A percentile compares a stretch with the other conserved stretches of the same genome.
Evolutionary conservation across 2,329 filamentous ascomycete species (phyloP).

Genomic region (Nemania sp.): DNA sequence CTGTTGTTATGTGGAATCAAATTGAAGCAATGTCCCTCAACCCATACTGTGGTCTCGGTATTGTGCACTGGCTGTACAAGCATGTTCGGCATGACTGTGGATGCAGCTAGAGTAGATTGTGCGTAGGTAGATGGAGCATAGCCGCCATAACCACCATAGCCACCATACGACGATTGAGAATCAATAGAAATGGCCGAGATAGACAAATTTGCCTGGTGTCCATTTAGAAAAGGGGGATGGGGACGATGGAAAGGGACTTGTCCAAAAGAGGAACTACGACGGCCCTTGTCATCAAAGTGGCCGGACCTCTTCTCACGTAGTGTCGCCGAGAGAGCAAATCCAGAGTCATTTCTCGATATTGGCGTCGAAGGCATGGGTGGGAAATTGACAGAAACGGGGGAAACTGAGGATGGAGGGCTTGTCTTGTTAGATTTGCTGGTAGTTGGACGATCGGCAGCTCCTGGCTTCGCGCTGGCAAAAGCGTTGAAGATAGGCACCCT

Average conservation of each 20-base stretch:
- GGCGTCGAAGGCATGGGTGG: conserved; percentile 75
- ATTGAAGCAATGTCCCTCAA: conserved; percentile 80
- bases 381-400: conserved; percentile 78
- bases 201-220: conserved; percentile 62
- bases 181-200: conserved; percentile 63
- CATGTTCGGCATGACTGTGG: conserved; percentile 85
- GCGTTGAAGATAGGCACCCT: conserved; percentile 84
- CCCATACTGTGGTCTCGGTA: conserved; percentile 79
- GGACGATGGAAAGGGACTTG: conserved; percentile 68
- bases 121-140: conserved; percentile 86
- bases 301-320: conserved; percentile 92
- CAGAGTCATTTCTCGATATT: conserved; percentile 88
- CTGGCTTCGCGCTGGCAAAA: conserved; percentile 76
- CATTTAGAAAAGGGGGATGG: conserved; percentile 73
- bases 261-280: conserved; percentile 92
- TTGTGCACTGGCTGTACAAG: conserved; percentile 77
- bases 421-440: conserved; percentile 69
- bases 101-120: conserved; percentile 82
- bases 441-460: conserved; percentile 73
- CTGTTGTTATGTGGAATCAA: conserved; percentile 62
- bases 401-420: conserved; percentile 67
- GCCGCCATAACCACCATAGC: conserved; percentile 69
- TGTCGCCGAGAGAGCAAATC: conserved; percentile 82
- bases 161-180: conserved; percentile 71
- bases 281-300: conserved; percentile 77